These are phyloP conservation scores for Sequoia sempervirens DNA, from an alignment of 75 land plant genomes.

Conservation along the genomic window DNA sequence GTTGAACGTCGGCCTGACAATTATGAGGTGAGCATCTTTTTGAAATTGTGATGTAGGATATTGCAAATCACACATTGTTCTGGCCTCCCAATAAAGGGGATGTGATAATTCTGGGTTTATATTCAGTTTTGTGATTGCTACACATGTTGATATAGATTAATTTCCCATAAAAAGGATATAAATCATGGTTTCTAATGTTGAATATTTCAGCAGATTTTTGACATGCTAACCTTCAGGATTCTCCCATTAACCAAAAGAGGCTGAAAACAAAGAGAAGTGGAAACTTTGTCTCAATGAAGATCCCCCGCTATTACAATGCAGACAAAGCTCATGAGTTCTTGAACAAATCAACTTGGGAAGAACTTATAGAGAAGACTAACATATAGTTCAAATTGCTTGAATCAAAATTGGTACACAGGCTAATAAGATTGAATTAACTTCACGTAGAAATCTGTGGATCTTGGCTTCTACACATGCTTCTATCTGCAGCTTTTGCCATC, in stretches of 20 bases:
- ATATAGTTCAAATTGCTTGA: not conserved
- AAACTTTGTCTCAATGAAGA: not conserved
- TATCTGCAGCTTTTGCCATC: not conserved
- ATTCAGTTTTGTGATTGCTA: not conserved
- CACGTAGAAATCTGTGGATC: not conserved
- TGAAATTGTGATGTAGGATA: not conserved
- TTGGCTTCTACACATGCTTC: not conserved
- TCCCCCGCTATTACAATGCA: not conserved
- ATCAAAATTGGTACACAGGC: not conserved
- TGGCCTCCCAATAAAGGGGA: not conserved
- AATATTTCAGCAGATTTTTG: not conserved
- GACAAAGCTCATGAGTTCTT: not conserved
- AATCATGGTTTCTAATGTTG: not conserved
- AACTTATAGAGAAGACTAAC: not conserved
- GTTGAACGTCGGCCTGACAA: constrained; percentile 92
- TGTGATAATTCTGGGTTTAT: not conserved
- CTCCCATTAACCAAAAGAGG: not conserved
- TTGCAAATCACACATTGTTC: not conserved
- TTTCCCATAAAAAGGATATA: not conserved
- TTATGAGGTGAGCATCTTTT: constrained; percentile 62
- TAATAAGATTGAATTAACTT: not conserved
- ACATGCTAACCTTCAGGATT: not conserved
- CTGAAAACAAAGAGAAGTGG: not conserved
- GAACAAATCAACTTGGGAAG: not conserved
- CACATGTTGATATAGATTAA: not conserved